phyloP scores from a whole-genome alignment of 192 early-diverging fungal genomes.

The Neocallimastix lanati region DNA sequence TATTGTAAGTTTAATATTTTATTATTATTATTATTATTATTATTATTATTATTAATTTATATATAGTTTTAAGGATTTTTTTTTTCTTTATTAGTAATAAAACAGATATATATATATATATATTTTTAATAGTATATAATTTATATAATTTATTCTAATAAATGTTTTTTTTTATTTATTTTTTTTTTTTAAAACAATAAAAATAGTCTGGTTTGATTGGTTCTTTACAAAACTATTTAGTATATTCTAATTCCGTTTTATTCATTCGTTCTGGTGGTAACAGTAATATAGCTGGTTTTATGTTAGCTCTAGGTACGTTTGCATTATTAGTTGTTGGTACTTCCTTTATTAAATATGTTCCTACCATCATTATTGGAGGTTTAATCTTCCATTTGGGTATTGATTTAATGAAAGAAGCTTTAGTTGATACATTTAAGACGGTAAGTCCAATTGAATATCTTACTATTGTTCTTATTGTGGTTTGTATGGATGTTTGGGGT shows the following conservation, averaged over 20 bases:
- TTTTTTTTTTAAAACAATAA: not conserved
- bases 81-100: too few relatives aligned
- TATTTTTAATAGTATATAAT: too few relatives aligned
- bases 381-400: constrained; percentile 92
- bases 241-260: constrained; percentile 81
- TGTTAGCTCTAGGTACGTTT: constrained; percentile 58
- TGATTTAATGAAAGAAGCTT: constrained; percentile 79
- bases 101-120: too few relatives aligned
- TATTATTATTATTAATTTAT: too few relatives aligned
- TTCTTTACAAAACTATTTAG: constrained; percentile 51
- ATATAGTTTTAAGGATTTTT: constrained; percentile 33
- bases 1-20: constrained; percentile 35
- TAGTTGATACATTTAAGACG: constrained; percentile 72
- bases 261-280: constrained; percentile 86
- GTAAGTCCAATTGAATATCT: constrained; percentile 81
- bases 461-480: constrained; percentile 70
- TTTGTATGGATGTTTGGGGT: constrained; percentile 65
- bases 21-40: too few relatives aligned
- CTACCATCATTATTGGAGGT: constrained; percentile 77
- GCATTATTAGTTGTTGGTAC: constrained; percentile 66
- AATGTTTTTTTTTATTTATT: not conserved
- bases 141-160: constrained; percentile 27
- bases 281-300: constrained; percentile 60
- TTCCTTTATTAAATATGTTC: constrained; percentile 77
- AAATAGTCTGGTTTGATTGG: not conserved